These are phyloP conservation scores for Marchantia polymorpha DNA, from an alignment of 225 moss, liverwort and hornwort genomes.

Conservation along the genomic window DNA sequence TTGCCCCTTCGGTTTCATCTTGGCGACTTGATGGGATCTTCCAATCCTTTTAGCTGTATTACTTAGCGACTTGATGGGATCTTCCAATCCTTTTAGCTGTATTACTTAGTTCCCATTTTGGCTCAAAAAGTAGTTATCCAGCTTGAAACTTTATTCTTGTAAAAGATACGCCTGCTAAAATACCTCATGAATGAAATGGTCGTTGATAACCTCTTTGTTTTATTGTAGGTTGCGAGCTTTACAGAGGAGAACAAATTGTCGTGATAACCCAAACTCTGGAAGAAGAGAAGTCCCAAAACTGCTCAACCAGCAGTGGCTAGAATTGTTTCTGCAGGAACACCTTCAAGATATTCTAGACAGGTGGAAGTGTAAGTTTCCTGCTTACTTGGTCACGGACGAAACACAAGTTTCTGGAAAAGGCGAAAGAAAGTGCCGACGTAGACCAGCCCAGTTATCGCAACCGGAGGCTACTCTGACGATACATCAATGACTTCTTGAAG, in stretches of 20 bases:
- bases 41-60: no score
- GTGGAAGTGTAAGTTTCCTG: not conserved
- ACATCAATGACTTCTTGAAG: not conserved
- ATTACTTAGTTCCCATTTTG: no score
- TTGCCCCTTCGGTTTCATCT: no score
- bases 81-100: no score
- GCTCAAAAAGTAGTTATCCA: no score
- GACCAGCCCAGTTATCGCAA: not conserved
- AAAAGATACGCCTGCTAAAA: no score
- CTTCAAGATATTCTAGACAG: no score
- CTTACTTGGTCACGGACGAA: not conserved
- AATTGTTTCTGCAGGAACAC: not conserved
- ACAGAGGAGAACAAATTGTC: not conserved
- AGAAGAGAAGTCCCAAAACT: not conserved
- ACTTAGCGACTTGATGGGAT: no score
- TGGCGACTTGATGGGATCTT: no score
- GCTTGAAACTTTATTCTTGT: no score
- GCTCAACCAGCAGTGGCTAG: not conserved
- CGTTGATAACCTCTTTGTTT: not conserved
- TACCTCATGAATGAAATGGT: no score
- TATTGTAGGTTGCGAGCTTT: not conserved
- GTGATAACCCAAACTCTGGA: not conserved
- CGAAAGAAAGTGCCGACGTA: not conserved
- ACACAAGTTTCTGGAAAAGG: not conserved
- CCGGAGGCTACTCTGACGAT: not conserved